Percentiles rank a stretch among this genome's conserved stretches.
Conservation (phyloP, 2,329 filamentous ascomycete species). For the Pseudonectria foliicola region DNA sequence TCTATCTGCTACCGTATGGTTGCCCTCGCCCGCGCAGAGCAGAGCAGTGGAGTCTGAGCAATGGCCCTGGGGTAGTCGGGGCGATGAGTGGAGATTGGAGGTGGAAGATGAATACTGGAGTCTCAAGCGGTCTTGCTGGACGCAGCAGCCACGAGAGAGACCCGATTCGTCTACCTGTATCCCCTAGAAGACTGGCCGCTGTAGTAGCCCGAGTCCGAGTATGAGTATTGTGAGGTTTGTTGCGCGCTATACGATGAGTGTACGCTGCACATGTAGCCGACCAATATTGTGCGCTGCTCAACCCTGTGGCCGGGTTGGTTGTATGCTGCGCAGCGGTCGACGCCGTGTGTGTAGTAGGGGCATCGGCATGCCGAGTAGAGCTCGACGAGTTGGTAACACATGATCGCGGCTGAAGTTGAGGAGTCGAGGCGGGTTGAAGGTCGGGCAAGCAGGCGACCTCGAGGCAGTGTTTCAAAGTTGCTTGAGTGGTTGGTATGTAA, state of each 20-base stretch:
- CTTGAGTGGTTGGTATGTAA: no score
- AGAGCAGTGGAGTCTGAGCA: no score
- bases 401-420: slow-evolving; percentile 32
- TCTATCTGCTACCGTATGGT: no score
- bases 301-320: slow-evolving; percentile 65
- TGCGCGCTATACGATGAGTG: slow-evolving; percentile 30
- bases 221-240: slow-evolving; percentile 33
- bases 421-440: slow-evolving; percentile 5
- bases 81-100: no score
- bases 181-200: slow-evolving; percentile 40
- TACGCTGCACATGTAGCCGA: slow-evolving; percentile 67
- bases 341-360: slow-evolving; percentile 78
- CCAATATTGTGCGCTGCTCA: slow-evolving; percentile 69
- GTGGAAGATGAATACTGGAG: no score
- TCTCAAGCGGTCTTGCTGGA: no score
- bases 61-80: no score
- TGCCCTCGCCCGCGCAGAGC: no score
- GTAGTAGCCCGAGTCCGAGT: slow-evolving; percentile 50
- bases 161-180: slow-evolving; percentile 44
- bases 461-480: no score
- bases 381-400: slow-evolving; percentile 86
- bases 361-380: slow-evolving; percentile 81
- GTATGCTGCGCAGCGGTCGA: slow-evolving; percentile 74
- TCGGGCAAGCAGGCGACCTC: not conserved
- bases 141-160: no score